Conservation (phyloP, 176 grass and related monocot genomes). For the Metroxylon sagu region DNA sequence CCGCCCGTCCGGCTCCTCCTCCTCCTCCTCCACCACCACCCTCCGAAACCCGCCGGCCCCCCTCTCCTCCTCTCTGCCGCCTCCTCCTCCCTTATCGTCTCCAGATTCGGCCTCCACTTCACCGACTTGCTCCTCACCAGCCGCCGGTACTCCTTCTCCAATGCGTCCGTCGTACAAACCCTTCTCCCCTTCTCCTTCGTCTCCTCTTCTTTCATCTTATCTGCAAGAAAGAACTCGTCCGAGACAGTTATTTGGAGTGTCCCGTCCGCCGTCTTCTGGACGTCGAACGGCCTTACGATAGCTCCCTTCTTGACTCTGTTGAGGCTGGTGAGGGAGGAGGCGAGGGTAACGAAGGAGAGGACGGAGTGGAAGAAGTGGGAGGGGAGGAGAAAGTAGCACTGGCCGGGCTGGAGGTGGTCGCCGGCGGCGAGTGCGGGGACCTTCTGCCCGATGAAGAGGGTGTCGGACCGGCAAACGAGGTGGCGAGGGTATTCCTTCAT, state of each 20-base stretch:
- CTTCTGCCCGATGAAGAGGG: conserved; percentile 75
- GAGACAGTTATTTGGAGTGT: conserved; percentile 67
- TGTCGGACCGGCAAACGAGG: conserved; percentile 82
- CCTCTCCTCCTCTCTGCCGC: conserved; percentile 16
- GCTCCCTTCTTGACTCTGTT: conserved; percentile 4
- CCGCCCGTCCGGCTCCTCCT: not conserved
- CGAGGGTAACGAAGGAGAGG: conserved; percentile 80
- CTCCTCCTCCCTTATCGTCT: conserved; percentile 23
- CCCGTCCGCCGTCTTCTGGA: conserved; percentile 53
- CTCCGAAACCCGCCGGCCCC: not conserved
- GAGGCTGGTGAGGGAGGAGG: conserved; percentile 42
- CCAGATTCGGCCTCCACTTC: conserved; percentile 25
- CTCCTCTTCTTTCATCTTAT: not conserved
- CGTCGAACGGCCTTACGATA: conserved; percentile 49
- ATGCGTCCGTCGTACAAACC: conserved; percentile 33
- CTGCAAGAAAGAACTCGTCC: conserved; percentile 39
- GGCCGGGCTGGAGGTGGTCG: conserved; percentile 50
- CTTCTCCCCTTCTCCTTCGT: not conserved
- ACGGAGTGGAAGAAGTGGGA: conserved; percentile 84
- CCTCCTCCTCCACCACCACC: conserved; percentile 1
- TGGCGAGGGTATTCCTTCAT: conserved; percentile 72
- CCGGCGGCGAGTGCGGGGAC: conserved; percentile 44
- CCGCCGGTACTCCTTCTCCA: conserved; percentile 83
- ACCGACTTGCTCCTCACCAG: conserved; percentile 7
- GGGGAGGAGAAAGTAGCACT: conserved; percentile 79